Evolutionary conservation across 2,329 filamentous ascomycete species (phyloP), one percentile per base, ranked within the genome.

Genomic region (Coniochaeta sp.): DNA sequence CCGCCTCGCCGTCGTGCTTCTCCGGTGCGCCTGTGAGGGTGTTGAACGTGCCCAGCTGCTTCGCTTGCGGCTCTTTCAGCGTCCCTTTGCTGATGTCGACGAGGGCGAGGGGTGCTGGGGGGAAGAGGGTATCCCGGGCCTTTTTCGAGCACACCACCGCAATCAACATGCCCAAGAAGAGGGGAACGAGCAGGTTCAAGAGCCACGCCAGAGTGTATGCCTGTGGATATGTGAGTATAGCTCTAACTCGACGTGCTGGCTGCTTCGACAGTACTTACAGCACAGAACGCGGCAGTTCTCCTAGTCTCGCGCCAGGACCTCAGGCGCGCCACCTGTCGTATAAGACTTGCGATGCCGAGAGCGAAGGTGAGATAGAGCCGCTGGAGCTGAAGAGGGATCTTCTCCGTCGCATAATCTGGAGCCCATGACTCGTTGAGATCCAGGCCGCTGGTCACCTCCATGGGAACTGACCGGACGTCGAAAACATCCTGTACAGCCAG

Each of bases 51-150:
- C 54, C 54, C 19, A 56, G 54, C 34, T 56, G 30, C 19, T 56
- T 56, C 19, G 54, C 54, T 36, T 56, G 54, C 16, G 54, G 54
- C 22, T 56, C 16, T 28, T 56, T 56, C 16, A 56, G 34, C 6
- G 54, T 56, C 2, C 54, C 54, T 56, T 56, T 56, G 54, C 54
- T 56, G 54, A 56, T 56, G n/a, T 56, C 54, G 30, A 56, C 54
- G n/a, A 56, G 54, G 5, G 54, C 54, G 17, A 56, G 34, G 17
- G 54, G 54, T 14, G 54, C 54, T 10, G 54, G 54, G 12, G 54
- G 54, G 17, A 56, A 56, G 12, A 56, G 54, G 5, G 54, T 56
- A 16, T 56, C 54, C 3, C 54, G 54, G 12, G 54, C 54, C 54
- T 56, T 24, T 12, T 36, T 56, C 4, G 54, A 56, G 34, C 2